phyloP scores from a whole-genome alignment of 2,329 filamentous ascomycete species.

The Paracorniculantispora psalliotae region DNA sequence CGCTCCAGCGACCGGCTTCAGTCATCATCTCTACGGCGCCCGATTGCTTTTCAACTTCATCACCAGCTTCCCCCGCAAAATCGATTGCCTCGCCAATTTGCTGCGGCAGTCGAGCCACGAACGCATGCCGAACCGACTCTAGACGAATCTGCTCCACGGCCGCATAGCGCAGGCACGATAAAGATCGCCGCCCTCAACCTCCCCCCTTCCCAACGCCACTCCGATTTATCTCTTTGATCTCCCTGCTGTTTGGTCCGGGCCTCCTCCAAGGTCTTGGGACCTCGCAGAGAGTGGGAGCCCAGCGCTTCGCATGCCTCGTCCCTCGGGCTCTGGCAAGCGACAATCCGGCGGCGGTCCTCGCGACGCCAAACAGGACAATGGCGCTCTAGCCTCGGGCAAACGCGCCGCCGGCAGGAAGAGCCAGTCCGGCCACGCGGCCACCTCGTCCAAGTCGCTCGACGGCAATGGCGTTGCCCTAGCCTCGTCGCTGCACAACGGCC shows the following conservation, averaged over 20 bases:
- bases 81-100: too few species aligned
- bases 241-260: slow-evolving; percentile 32
- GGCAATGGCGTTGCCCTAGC: slow-evolving; percentile 21
- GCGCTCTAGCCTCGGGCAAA: slow-evolving; percentile 60
- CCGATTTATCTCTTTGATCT: slow-evolving; percentile 19
- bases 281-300: slow-evolving; percentile 31
- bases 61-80: neutral
- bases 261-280: slow-evolving; percentile 29
- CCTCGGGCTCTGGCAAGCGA: slow-evolving; percentile 55
- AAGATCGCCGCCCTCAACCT: slow-evolving; percentile 8
- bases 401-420: slow-evolving; percentile 40
- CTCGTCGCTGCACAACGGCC: slow-evolving; percentile 16
- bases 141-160: neutral
- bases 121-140: slow-evolving; percentile 11
- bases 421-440: slow-evolving; percentile 38
- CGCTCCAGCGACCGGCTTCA: neutral
- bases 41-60: neutral
- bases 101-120: neutral
- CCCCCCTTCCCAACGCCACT: slow-evolving; percentile 13
- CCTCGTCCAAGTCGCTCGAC: slow-evolving; percentile 30
- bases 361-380: slow-evolving; percentile 80
- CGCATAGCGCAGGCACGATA: slow-evolving; percentile 2
- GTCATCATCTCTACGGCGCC: neutral
- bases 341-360: slow-evolving; percentile 60
- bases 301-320: slow-evolving; percentile 55